These are phyloP conservation scores for Volutella citrinella DNA, from an alignment of 2,329 filamentous ascomycete genomes.

Conservation along the genomic window DNA sequence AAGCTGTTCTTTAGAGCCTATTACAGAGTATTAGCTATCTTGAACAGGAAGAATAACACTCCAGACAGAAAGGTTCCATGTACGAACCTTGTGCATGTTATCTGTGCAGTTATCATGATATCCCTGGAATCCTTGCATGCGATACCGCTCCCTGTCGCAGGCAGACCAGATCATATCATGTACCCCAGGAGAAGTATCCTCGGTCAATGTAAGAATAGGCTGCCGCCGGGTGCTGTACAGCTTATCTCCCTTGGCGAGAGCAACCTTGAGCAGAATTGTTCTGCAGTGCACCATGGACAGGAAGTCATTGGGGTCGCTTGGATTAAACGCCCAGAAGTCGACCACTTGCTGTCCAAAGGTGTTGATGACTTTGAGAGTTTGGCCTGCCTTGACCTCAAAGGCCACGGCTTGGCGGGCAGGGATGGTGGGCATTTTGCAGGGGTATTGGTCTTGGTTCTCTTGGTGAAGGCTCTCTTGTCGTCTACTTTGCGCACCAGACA, in stretches of 20 bases:
- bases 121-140: conserved; percentile 32
- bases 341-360: conserved; percentile 47
- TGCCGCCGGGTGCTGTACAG: conserved; percentile 34
- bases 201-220: conserved; percentile 32
- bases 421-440: conserved; percentile 23
- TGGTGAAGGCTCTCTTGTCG: no score
- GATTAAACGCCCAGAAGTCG: conserved; percentile 46
- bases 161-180: conserved; percentile 40
- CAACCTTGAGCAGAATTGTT: conserved; percentile 28
- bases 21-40: background rate
- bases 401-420: conserved; percentile 42
- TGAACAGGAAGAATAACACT: no score
- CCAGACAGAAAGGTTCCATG: background rate
- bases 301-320: conserved; percentile 29
- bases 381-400: conserved; percentile 31
- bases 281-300: conserved; percentile 39
- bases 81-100: conserved; percentile 31
- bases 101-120: conserved; percentile 40
- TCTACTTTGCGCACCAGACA: no score
- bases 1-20: conserved; percentile 24
- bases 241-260: conserved; percentile 27
- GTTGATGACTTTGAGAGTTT: conserved; percentile 44
- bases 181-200: conserved; percentile 35
- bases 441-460: no score
- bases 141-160: conserved; percentile 37